Conservation (phyloP, 2,329 filamentous ascomycete genomes). For the Trichoderma sp. region DNA sequence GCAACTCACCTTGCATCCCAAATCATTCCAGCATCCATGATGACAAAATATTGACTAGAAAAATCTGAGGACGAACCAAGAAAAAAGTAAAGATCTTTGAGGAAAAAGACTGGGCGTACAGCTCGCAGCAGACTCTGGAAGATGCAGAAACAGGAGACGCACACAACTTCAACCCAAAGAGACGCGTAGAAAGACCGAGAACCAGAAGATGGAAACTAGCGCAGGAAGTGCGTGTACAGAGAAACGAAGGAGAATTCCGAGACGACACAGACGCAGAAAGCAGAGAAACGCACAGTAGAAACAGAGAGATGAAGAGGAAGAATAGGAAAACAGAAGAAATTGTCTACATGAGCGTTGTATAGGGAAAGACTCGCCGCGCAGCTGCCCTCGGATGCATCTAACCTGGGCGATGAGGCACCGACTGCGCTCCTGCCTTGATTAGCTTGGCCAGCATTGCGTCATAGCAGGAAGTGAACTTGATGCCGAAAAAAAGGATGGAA, state of each 20-base stretch:
- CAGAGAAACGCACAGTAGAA: neutral
- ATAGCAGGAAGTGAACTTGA: neutral
- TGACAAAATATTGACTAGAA: neutral
- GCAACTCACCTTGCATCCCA: neutral
- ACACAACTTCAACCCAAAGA: neutral
- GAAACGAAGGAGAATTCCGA: neutral
- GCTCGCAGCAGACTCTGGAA: neutral
- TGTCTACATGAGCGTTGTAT: too few species aligned
- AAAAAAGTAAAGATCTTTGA: neutral
- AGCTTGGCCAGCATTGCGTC: neutral
- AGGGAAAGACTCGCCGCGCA: neutral
- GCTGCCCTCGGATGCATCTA: neutral
- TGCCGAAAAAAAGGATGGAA: neutral
- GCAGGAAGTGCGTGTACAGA: too few species aligned
- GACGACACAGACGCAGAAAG: neutral
- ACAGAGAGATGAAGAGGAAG: neutral
- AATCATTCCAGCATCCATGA: neutral
- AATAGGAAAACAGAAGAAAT: too few species aligned
- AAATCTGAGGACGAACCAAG: neutral
- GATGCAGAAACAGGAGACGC: neutral
- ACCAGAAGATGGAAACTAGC: neutral
- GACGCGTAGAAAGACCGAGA: neutral
- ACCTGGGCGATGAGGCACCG: neutral
- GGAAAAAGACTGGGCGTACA: neutral
- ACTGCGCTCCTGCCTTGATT: neutral